Evolutionary conservation across 1,284 basidiomycete genomes (phyloP), one percentile per base, ranked within the genome.

Genomic region (Meripilus lineatus): DNA sequence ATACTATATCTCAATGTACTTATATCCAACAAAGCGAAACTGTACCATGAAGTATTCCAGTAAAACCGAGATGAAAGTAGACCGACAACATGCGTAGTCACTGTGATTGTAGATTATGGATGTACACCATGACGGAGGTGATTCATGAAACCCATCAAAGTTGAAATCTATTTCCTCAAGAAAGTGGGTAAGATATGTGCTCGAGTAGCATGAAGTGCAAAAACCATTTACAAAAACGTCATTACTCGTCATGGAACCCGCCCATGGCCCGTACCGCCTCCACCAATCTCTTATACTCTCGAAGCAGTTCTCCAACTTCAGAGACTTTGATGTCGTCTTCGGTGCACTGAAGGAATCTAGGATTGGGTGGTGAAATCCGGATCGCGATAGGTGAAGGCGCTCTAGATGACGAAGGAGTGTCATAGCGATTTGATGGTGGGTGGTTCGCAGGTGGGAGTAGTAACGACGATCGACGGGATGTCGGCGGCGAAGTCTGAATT

Each of bases 231-330:
- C n/a, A n/a, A n/a, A n/a, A n/a, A n/a, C n/a, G n/a, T n/a, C n/a
- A 40, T 47, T 32, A 57, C 40, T 62, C 61, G 17, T 67, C 65
- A 17, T 66, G 55, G 45, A 73, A 73, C 3, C 66, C 68, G 18
- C 67, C 69, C 55, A 71, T 55, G 2, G 63, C 65, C 18, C 63
- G 54, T 34, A 74, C 52, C 7, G 64, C 68, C 43, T 69, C 69
- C 8, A 63, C 84, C 39, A 89, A 58, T 17, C 82, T 69, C 48
- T 79, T 76, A 62, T 93, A 93, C 50, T 93, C 90, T 23, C 69
- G 64, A 54, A 93, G 65, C 30, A 93, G 67, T 48, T 84, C 79
- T 0, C 72, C 77, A 2, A 93, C 79, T 55, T 93, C 91, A 0
- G 79, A 77, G 18, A 93, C 65, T 42, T 72, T 75, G 45, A 93